A percentile compares a stretch with the other conserved stretches of the same genome.
Evolutionary conservation across 805 yeast genomes (phyloP).

Genomic region (Wickerhamiella lipophila): DNA sequence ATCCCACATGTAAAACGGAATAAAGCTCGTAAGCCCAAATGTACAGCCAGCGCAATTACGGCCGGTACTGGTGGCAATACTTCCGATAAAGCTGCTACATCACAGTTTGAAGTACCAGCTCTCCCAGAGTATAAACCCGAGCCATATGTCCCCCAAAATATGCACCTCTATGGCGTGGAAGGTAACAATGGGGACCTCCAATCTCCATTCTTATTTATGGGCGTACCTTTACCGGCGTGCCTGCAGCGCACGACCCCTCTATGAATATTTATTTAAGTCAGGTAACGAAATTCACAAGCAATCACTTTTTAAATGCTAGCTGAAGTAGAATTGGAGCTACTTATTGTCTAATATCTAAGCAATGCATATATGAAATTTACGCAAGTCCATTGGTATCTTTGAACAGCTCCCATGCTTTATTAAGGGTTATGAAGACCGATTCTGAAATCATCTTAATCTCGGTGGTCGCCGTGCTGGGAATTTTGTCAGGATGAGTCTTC

Average conservation of each 20-base stretch:
- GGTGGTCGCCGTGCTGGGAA: slow-evolving; percentile 42
- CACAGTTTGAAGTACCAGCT: not conserved
- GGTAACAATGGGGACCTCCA: slow-evolving; percentile 4
- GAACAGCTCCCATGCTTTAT: slow-evolving; percentile 82
- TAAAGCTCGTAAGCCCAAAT: not conserved
- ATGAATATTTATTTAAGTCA: not conserved
- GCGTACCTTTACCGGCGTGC: slow-evolving; percentile 13
- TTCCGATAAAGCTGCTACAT: not conserved
- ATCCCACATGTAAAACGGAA: not conserved
- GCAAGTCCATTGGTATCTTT: slow-evolving; percentile 29
- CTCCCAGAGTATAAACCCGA: not conserved
- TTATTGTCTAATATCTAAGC: no score
- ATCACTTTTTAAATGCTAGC: no score
- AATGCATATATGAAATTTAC: not conserved
- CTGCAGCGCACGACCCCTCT: slow-evolving; percentile 11
- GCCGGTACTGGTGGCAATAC: not conserved
- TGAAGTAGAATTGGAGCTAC: no score
- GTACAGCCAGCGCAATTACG: not conserved
- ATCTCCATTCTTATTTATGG: slow-evolving; percentile 14
- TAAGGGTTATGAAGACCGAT: slow-evolving; percentile 67
- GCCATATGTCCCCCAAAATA: not conserved
- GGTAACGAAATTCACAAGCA: not conserved
- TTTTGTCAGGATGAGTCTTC: slow-evolving; percentile 74
- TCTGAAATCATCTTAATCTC: slow-evolving; percentile 79
- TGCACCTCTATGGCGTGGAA: slow-evolving; percentile 8